Conservation (phyloP, 805 yeast species). For the Wickerhamomyces chambardii region DNA sequence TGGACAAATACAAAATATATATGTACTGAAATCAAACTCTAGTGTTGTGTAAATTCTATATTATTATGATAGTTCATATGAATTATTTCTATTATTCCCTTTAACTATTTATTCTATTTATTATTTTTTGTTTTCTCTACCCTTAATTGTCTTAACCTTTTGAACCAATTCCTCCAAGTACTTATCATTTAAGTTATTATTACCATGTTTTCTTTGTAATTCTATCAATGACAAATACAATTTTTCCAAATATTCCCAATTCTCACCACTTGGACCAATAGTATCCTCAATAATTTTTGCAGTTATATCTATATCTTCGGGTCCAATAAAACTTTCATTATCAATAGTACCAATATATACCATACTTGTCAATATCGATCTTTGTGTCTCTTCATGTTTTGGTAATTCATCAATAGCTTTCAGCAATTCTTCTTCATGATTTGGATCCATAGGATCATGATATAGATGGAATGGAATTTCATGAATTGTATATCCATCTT, state of each 20-base stretch:
- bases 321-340: constrained; percentile 81
- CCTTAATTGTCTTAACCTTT: too few species aligned
- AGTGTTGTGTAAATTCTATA: too few species aligned
- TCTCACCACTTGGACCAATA: constrained; percentile 77
- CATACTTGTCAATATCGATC: constrained; percentile 38
- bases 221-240: constrained; percentile 40
- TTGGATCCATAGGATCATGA: constrained; percentile 7
- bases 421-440: constrained; percentile 12
- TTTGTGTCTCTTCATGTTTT: constrained; percentile 23
- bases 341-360: constrained; percentile 81
- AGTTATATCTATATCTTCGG: constrained; percentile 51
- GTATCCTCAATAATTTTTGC: constrained; percentile 50
- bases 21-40: too few species aligned
- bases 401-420: constrained; percentile 20
- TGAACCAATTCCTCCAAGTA: constrained; percentile 11
- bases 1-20: too few species aligned
- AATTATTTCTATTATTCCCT: too few species aligned
- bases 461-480: constrained; percentile 53
- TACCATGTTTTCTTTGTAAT: constrained; percentile 3
- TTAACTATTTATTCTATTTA: too few species aligned
- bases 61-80: too few species aligned
- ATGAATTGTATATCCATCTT: constrained; percentile 78
- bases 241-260: constrained; percentile 56
- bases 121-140: too few species aligned
- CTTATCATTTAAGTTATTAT: constrained; percentile 8